Base-by-base conservation (phyloP, 192 early-diverging fungal genomes). In the Nowakowskiella sp. region DNA sequence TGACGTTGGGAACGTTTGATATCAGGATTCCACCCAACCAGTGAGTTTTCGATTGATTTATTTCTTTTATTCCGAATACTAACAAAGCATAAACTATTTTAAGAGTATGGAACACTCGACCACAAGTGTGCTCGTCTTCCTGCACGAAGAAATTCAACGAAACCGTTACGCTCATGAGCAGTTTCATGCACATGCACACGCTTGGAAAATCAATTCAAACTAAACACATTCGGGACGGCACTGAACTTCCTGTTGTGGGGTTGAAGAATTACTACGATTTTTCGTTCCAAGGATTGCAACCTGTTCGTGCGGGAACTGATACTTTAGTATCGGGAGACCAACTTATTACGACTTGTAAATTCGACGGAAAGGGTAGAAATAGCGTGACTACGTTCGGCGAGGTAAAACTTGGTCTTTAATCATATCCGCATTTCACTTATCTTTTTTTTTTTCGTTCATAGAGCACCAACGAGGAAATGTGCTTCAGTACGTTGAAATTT, bases 251-350 rank as follows among this genome's bases (percentile, higher is more conserved):
- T 0, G 54, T 60, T 9, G 26, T 66, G 25, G 58, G 58, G 0
- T 29, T 42, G 13, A 27, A 58, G 0, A 42, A 43, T 10, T 50
- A 56, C 36, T 66, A 66, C 29, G 47, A 62, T 56, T 66, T 57
- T 43, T 33, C 47, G 31, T 53, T 31, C 10, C 53, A 55, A 47
- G 31, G 10, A 4, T 23, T 51, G 6, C 31, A 1, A 21, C 58
- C 50, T 13, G 32, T 45, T 6, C n/a, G n/a, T n/a, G 23, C 36
- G 31, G 34, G 47, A n/a, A 31, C n/a, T n/a, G n/a, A n/a, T n/a
- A n/a, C n/a, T n/a, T n/a, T n/a, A n/a, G n/a, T 47, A 6, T 60
- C 59, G 1, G 65, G 65, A 13, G 65, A 67, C 31, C 23, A 25
- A 2, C 36, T 67, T 0, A 10, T 67, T 33, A 58, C 65, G 1